phyloP scores from a whole-genome alignment of 192 early-diverging fungal species.

The Backusella sp. region DNA sequence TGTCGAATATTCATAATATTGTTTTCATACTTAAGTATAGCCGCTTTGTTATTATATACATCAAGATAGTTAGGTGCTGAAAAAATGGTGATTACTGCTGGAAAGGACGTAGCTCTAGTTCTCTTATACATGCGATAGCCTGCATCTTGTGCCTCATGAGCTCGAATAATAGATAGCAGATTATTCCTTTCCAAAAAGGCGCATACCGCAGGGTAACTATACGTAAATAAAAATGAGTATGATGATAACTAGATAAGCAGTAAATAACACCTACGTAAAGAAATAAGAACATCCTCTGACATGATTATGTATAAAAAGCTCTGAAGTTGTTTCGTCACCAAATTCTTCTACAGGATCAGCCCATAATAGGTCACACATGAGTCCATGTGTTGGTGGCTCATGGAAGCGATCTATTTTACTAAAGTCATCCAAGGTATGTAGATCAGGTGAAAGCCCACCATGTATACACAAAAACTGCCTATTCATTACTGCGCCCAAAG shows the following conservation, averaged over 20 bases:
- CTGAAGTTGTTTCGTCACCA: slow-evolving; percentile 84
- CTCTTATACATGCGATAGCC: slow-evolving; percentile 97
- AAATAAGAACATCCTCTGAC: slow-evolving; percentile 93
- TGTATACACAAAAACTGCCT: slow-evolving; percentile 96
- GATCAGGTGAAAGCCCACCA: slow-evolving; percentile 91
- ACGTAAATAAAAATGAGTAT: not conserved
- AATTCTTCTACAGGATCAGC: slow-evolving; percentile 94
- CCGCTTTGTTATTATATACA: slow-evolving; percentile 98
- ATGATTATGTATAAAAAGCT: slow-evolving; percentile 83
- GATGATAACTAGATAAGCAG: not conserved
- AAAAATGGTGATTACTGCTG: slow-evolving; percentile 97
- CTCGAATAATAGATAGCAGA: slow-evolving; percentile 92
- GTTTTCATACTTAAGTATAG: slow-evolving; percentile 97
- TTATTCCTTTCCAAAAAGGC: slow-evolving; percentile 94
- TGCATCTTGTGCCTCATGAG: slow-evolving; percentile 97
- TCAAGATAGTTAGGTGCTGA: slow-evolving; percentile 98
- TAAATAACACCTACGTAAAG: slow-evolving; percentile 41
- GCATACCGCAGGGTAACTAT: slow-evolving; percentile 86
- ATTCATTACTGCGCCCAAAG: slow-evolving; percentile 94
- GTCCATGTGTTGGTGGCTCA: slow-evolving; percentile 91
- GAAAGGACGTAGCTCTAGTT: slow-evolving; percentile 90
- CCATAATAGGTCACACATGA: slow-evolving; percentile 95
- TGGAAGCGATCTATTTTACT: slow-evolving; percentile 82
- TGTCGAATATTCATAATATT: slow-evolving; percentile 99
- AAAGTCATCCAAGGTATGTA: slow-evolving; percentile 90